Base-by-base conservation (phyloP, 75 land plant species). In the Pseudotsuga menziesii region DNA sequence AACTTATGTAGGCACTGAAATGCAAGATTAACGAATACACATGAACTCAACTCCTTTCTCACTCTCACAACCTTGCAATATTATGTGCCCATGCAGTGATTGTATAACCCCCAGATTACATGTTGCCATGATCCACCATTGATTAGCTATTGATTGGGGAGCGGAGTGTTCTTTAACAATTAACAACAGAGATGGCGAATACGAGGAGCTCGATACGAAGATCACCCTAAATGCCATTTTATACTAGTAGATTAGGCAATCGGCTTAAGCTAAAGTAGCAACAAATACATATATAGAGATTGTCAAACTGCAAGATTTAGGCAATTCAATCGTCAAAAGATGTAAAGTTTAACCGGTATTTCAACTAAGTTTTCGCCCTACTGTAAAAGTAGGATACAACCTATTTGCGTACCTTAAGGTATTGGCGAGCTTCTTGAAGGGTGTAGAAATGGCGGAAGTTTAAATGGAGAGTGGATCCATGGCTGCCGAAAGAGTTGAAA, bases 401-500 rank as follows among this genome's bases (percentile, higher is more conserved):
- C 13, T 25, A 19, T 23, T 0, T 52, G 23, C 20, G 48, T 23
- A 84, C 90, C 88, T 96, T 87, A 77, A 94, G 89, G 84, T 90
- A 92, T 60, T 27, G 27, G 29, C 76, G 85, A 41, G 99, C 99
- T 19, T 89, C 84, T 59, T 70, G 36, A 35, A 97, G 98, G 57
- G 99, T 86, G 74, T 89, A 83, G 74, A 97, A 97, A 80, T 97
- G 99, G 76, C 99, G 93, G 77, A 92, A 97, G 27, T 79, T 85
- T 25, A 94, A 70, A 87, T 94, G 95, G 54, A 90, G 82, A 26
- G 91, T 80, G 76, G 99, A 85, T 57, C 99, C 99, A 76, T 97
- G 99, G 92, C 95, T 94, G 17, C 99, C 99, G 78, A 97, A 97
- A 78, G 98, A 78, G 81, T 97, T 97, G 87, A 92, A 97, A 73